Evolutionary conservation across 2,329 filamentous ascomycete genomes (phyloP), one percentile per base, ranked within the genome.

Genomic region (Neurospora crassa): DNA sequence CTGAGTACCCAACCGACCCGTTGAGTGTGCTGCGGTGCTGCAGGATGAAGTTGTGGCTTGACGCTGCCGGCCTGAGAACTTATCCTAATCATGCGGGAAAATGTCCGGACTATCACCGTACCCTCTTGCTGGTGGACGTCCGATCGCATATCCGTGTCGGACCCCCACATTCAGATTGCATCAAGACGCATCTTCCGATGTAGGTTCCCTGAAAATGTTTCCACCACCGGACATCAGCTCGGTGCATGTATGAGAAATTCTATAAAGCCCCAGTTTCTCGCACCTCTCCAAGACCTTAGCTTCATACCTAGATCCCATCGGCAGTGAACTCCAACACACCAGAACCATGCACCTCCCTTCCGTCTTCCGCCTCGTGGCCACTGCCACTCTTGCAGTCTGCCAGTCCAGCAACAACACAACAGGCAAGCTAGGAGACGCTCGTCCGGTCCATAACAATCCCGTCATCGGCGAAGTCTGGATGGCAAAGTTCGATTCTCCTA

Each of bases 401-500:
- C 75, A 76, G 43, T 43, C 69, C 7, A 40, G 24, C 45, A 71
- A 73, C 40, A 59, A 37, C 67, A 70, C 74, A 1, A 77, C 75
- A 7, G 76, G 75, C 7, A 72, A 73, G 47, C 73, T 77, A 24
- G 75, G 75, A n/a, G 76, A 77, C 42, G 76, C 76, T 1, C 69
- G 69, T 20, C 71, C 63, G 1, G 74, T 77, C 14, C 42, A 63
- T n/a, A 76, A 75, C 71, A 77, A 76, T 71, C 74, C 74, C n/a
- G 70, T 74, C 37, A 74, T 75, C 16, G 76, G 76, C 7, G 74
- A 75, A 69, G 69, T 71, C 0, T 77, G 76, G 74, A 69, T 73
- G 1, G 75, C 75, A 3, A 73, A 41, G n/a, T 75, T 77, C 68
- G 69, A 77, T 68, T 74, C 74, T 14, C 40, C 16, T 18, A 73